Base-by-base conservation (phyloP, 2,329 filamentous ascomycete genomes). In the Zymoseptoria passerinii region DNA sequence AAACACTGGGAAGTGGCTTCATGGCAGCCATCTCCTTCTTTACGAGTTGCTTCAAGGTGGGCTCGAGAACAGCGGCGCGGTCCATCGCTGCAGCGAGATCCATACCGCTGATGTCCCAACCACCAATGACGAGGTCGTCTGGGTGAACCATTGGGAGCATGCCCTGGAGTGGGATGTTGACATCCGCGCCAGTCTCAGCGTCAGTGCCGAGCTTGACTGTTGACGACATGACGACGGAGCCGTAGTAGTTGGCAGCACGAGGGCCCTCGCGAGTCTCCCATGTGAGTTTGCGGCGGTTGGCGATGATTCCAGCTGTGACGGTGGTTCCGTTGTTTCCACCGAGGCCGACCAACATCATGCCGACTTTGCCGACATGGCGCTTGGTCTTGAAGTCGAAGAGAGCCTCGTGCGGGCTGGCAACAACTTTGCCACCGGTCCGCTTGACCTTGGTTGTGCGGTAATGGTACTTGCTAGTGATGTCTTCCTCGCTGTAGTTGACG, bases 281-380 rank as follows among this genome's bases (percentile, higher is more conserved):
- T 62, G 81, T 80, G 59, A 97, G 83, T 59, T 84, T 82, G 68
- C 87, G 89, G 73, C 90, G 89, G 78, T 99, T 99, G 77, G 92
- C 94, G 73, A 99, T 83, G 76, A 99, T 95, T 74, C 92, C 94
- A 62, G 94, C 94, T 60, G 94, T 97, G 63, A 99, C 90, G 59
- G 94, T 99, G 66, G 90, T 90, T 66, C 94, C 94, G 74, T 99
- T 99, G 84, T 99, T 99, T 72, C 94, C 94, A 76, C 94, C 94
- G 85, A 88, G 92, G 64, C 94, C 94, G 66, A 99, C 92, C 66
- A 99, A 83, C 94, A 99, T 97, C 80, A 96, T 84, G 72, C 94
- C 94, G 67, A 90, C 84, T 82, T 92, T 95, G 76, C 91, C 90
- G 60, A 97, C 83, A 76, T 89, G 89, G 75, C 92, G 90, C 74